These are phyloP conservation scores for Rhodotorula graminis DNA, from an alignment of 768 basidiomycete species.

Conservation along the genomic window DNA sequence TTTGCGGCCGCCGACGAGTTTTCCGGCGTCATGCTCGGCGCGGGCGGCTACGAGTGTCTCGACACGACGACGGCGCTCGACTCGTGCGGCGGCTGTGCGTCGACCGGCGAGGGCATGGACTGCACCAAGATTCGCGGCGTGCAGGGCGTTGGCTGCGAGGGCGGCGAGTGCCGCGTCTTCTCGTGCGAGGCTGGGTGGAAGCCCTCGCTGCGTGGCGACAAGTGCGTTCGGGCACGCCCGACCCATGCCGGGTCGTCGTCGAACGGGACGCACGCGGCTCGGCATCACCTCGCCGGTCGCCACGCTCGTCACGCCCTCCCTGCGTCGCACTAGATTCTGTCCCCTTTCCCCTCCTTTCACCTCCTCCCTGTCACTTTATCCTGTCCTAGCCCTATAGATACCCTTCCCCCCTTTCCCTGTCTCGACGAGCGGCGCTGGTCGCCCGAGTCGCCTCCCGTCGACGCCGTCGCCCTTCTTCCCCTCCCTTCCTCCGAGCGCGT, in stretches of 20 bases:
- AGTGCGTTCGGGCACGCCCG: constrained; percentile 16
- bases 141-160: constrained; percentile 44
- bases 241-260: no score
- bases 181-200: constrained; percentile 41
- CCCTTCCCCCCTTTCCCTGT: background rate
- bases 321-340: background rate
- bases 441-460: no score
- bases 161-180: constrained; percentile 50
- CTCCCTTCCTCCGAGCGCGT: no score
- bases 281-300: background rate
- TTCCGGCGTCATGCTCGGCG: constrained; percentile 16
- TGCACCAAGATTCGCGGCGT: constrained; percentile 64
- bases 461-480: no score
- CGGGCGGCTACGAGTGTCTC: constrained; percentile 47
- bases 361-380: no score
- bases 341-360: background rate
- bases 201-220: constrained; percentile 7
- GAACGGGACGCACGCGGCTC: background rate
- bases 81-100: constrained; percentile 71
- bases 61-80: constrained; percentile 61
- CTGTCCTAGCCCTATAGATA: background rate
- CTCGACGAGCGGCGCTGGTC: no score
- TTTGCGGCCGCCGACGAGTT: constrained; percentile 4
- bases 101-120: constrained; percentile 62
- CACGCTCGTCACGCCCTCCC: background rate